Percentiles rank a stretch among this genome's conserved stretches.
These are phyloP conservation scores for Conoideocrella luteorostrata DNA, from an alignment of 2,329 filamentous ascomycete genomes.

Conservation along the genomic window DNA sequence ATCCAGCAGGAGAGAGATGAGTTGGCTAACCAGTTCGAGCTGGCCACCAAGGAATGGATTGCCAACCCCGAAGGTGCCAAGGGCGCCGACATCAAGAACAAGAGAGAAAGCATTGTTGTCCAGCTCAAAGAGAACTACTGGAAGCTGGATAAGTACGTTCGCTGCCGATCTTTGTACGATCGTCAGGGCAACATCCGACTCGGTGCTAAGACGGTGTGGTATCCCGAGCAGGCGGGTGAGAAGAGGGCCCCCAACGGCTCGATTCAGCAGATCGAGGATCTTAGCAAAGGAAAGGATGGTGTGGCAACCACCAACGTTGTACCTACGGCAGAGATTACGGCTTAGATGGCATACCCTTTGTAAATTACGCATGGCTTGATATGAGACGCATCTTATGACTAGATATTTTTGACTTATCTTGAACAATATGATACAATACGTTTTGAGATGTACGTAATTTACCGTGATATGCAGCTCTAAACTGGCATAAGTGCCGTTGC, in stretches of 20 bases:
- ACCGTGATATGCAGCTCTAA: too few relatives aligned
- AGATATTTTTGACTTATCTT: too few relatives aligned
- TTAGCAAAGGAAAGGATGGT: background rate
- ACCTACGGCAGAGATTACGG: background rate
- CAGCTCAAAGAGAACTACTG: conserved; percentile 58
- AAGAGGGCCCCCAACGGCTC: background rate
- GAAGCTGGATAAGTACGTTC: conserved; percentile 61
- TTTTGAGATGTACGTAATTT: too few relatives aligned
- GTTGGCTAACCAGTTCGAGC: conserved; percentile 51
- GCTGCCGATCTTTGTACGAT: conserved; percentile 58
- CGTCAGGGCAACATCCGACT: conserved; percentile 24
- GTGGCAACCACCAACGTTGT: background rate
- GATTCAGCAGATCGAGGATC: conserved; percentile 1
- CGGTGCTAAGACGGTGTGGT: conserved; percentile 6
- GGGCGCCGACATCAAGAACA: conserved; percentile 15
- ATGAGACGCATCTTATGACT: too few relatives aligned
- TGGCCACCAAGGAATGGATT: conserved; percentile 54
- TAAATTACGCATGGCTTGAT: too few relatives aligned
- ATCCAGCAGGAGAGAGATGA: conserved; percentile 45
- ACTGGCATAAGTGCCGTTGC: too few relatives aligned
- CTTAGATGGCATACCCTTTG: conserved; percentile 1
- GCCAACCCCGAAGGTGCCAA: conserved; percentile 19
- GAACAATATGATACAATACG: too few relatives aligned
- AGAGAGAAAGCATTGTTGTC: conserved; percentile 43
- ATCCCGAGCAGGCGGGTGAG: background rate